A percentile compares a stretch with the other conserved stretches of the same genome.
Evolutionary conservation across 352 stramenopile species (phyloP).

Genomic region (Phytopythium chamaehyphon): DNA sequence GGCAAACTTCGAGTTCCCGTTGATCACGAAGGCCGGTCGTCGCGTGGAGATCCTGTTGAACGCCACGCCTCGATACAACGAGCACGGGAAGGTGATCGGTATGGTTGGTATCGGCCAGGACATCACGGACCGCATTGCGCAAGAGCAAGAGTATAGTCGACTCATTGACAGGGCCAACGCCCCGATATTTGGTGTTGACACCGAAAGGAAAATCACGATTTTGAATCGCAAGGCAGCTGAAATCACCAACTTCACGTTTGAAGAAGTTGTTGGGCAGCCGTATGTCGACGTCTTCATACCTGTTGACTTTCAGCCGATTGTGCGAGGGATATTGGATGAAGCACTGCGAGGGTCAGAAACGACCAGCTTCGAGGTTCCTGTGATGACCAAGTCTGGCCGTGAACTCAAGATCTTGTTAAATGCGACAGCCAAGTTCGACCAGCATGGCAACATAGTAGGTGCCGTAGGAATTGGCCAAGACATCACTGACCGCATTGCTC

Average conservation of each 20-base stretch:
- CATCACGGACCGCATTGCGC: slow-evolving; percentile 43
- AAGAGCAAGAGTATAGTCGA: slow-evolving; percentile 29
- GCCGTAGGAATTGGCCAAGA: slow-evolving; percentile 86
- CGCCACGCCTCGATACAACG: slow-evolving; percentile 57
- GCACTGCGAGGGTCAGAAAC: slow-evolving; percentile 22
- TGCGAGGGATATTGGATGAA: slow-evolving; percentile 14
- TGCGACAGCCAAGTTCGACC: slow-evolving; percentile 62
- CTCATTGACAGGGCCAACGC: slow-evolving; percentile 37
- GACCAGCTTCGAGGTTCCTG: slow-evolving; percentile 70
- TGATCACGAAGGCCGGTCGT: slow-evolving; percentile 50
- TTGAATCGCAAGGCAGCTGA: slow-evolving; percentile 42
- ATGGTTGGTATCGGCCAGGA: slow-evolving; percentile 49
- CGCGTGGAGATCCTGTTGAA: slow-evolving; percentile 62
- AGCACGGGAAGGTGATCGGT: slow-evolving; percentile 46
- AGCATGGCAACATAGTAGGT: slow-evolving; percentile 75
- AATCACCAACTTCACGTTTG: slow-evolving; percentile 66
- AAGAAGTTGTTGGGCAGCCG: slow-evolving; percentile 59
- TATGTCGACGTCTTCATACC: slow-evolving; percentile 41
- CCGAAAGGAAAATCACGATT: slow-evolving; percentile 60
- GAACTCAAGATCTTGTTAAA: slow-evolving; percentile 76
- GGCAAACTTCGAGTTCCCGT: slow-evolving; percentile 60
- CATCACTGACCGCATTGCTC: slow-evolving; percentile 68
- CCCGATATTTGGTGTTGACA: slow-evolving; percentile 69
- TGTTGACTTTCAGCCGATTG: slow-evolving; percentile 13
- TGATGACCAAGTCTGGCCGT: slow-evolving; percentile 62